Evolutionary conservation across 2,329 filamentous ascomycete genomes (phyloP).

Genomic region (Fusarium sororula): DNA sequence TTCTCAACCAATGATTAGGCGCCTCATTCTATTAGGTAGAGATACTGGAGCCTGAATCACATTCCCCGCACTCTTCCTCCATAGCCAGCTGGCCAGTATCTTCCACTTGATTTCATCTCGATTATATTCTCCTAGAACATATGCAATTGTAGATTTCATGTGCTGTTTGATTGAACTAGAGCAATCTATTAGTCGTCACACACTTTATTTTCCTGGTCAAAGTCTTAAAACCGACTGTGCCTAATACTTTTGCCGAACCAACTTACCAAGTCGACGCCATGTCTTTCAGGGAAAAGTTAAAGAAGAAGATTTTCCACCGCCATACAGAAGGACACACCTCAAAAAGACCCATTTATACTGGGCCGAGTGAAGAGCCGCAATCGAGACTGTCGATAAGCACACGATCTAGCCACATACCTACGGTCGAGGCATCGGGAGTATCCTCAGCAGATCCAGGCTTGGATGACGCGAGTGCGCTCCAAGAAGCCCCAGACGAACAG

Average conservation of each 20-base stretch:
- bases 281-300: too few species aligned
- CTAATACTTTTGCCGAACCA: too few species aligned
- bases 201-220: too few species aligned
- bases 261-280: too few species aligned
- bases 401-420: accelerated
- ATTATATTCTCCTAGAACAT: not conserved
- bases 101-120: accelerated
- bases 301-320: not conserved
- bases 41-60: not conserved
- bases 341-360: too few species aligned
- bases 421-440: accelerated
- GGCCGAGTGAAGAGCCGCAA: not conserved
- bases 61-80: not conserved
- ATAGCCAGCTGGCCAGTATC: accelerated
- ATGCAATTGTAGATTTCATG: accelerated
- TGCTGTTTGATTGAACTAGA: not conserved
- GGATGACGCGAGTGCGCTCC: accelerated
- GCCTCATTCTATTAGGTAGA: too few species aligned
- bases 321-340: too few species aligned
- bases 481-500: accelerated
- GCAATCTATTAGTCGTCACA: accelerated
- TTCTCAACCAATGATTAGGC: accelerated
- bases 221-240: too few species aligned
- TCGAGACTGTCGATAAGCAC: accelerated
- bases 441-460: accelerated